Evolutionary conservation across 495 filamentous ascomycete genomes (phyloP), one percentile per base, ranked within the genome.

Genomic region (Xylaria scruposa): DNA sequence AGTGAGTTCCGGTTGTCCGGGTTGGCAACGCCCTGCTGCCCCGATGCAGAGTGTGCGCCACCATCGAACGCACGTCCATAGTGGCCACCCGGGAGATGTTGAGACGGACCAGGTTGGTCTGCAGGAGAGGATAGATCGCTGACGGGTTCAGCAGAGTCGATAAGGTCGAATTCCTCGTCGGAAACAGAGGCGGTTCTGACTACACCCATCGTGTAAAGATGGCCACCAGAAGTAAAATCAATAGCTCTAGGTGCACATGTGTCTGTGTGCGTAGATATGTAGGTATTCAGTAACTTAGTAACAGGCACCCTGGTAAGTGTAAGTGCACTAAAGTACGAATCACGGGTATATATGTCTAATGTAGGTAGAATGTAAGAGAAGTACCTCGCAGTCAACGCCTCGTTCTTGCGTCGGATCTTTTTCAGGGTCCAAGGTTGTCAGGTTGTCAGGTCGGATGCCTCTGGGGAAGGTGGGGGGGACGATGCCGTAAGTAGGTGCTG

Each of bases 101-200:
- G 49, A 33, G 15, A 53, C n/a, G 8, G 53, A 13, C 15, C 36
- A 3, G 46, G 26, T 60, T 51, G 61, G 29, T 44, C 51, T 10
- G 62, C 6, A 13, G 61, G 62, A 1, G 70, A 38, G 19, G 70
- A 72, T 3, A 67, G 3, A 29, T 66, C 62, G 40, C 62, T 72
- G 6, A 67, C 70, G 6, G 70, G n/a, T 19, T 67, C 70, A 31
- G 19, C 42, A 40, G 38, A 0, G 2, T 72, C 70, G 49, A 72
- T 51, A 38, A 66, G n/a, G n/a, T 59, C 62, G 40, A 59, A 72
- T 4, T 72, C 70, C 4, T 72, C 70, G 49, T 66, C 49, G 26
- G 70, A 72, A 21, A 60, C 10, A 7, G 17, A 40, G 17, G 33
- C 17, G 2, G n/a, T 31, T 63, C 62, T 24, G 49, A n/a, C 42